Percentiles rank a stretch among this genome's conserved stretches.
These are phyloP conservation scores for Lagenidium giganteum DNA, from an alignment of 352 stramenopile species.

Conservation along the genomic window DNA sequence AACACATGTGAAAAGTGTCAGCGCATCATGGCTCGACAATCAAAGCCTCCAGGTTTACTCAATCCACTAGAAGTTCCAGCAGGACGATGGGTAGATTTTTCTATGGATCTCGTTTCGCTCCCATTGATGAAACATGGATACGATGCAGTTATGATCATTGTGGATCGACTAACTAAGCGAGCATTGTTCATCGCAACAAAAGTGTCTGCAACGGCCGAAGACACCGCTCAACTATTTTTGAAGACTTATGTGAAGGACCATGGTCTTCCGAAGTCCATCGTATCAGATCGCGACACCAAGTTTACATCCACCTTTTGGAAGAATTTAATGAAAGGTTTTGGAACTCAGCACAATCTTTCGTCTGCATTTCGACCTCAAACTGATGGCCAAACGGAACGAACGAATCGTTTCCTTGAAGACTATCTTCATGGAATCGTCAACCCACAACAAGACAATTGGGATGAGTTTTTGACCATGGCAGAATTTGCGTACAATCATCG, in stretches of 20 bases:
- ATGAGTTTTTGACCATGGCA: slow-evolving; percentile 5
- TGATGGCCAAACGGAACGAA: slow-evolving; percentile 8
- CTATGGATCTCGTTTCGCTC: slow-evolving; percentile 19
- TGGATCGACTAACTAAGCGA: slow-evolving; percentile 9
- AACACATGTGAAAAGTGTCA: slow-evolving; percentile 16
- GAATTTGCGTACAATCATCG: slow-evolving; percentile 15
- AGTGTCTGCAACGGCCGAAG: background rate
- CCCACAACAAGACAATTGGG: slow-evolving; percentile 4
- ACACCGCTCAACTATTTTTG: slow-evolving; percentile 1
- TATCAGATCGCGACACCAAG: slow-evolving; percentile 5
- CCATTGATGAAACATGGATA: background rate
- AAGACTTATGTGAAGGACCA: background rate
- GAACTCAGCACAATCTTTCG: slow-evolving; percentile 1
- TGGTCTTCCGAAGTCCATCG: slow-evolving; percentile 4
- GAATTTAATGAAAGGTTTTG: background rate
- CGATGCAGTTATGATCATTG: slow-evolving; percentile 4
- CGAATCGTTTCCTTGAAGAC: slow-evolving; percentile 3
- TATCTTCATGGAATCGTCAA: slow-evolving; percentile 1
- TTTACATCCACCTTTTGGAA: slow-evolving; percentile 8
- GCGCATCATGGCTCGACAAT: slow-evolving; percentile 4
- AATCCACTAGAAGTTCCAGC: slow-evolving; percentile 10
- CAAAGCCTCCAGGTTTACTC: slow-evolving; percentile 9
- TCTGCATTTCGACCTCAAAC: slow-evolving; percentile 6
- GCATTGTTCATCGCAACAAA: slow-evolving; percentile 2
- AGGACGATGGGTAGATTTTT: slow-evolving; percentile 10